Evolutionary conservation across 2,329 filamentous ascomycete genomes (phyloP), one percentile per base, ranked within the genome.

Genomic region (Aspergillus persii): DNA sequence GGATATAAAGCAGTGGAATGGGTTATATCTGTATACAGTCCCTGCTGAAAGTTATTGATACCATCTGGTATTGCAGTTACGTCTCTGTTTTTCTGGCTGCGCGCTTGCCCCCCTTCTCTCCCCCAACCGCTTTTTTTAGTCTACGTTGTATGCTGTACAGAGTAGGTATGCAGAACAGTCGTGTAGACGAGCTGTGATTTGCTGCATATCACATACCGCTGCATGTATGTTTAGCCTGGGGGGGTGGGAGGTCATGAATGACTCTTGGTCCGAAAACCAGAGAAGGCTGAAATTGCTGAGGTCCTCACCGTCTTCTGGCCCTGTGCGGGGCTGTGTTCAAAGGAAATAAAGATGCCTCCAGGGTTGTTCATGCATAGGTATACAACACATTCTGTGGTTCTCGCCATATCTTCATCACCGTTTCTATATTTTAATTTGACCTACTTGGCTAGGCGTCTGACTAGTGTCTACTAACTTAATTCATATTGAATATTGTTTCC

Each of bases 271-370:
- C 36, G 15, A 41, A 41, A n/a, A 4, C 36, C 12, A 39, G 36
- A 12, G 36, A n/a, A 3, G 12, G n/a, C 36, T 8, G 5, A 51
- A 61, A 41, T 51, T 49, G 30, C 53, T 50, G 48, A 44, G 36
- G 50, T 60, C 55, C 61, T 65, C 63, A 63, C 61, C 59, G 63
- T 65, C 59, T 63, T 60, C 52, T 61, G 48, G 47, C 56, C 46
- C n/a, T 55, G 50, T 33, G 58, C 61, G 62, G 62, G 58, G 62
- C 60, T 49, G 31, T 36, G 26, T 33, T 50, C 53, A 23, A 23
- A 31, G 30, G 30, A 8, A 31, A 31, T 31, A 49, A 58, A 52
- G 46, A 48, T 29, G 44, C 53, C 53, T 56, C 54, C 57, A 50
- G 54, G 50, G 59, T 63, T 54, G 53, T 57, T 63, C 61, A 63